Evolutionary conservation across 2,329 filamentous ascomycete genomes (phyloP).

Genomic region (Aspergillus latus): DNA sequence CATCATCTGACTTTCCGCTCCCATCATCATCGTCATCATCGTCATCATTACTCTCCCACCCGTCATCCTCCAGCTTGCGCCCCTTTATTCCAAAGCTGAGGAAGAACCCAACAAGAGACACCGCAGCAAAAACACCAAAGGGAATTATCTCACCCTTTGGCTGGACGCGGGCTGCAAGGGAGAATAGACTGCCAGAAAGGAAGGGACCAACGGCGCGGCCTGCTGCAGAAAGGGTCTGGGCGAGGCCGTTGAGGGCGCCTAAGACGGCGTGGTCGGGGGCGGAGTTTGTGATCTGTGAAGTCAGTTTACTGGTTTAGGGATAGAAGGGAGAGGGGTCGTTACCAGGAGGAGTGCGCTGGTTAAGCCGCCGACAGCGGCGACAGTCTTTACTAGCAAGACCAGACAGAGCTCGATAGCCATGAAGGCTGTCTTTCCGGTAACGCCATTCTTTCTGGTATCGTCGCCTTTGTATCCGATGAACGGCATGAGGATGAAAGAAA

Average conservation of each 20-base stretch:
- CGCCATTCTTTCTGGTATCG: slow-evolving; percentile 50
- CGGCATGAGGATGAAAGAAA: slow-evolving; percentile 84
- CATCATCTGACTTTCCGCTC: slow-evolving; percentile 18
- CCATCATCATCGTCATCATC: slow-evolving; percentile 47
- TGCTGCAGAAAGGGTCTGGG: slow-evolving; percentile 88
- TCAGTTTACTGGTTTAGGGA: neutral
- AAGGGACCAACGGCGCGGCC: slow-evolving; percentile 88
- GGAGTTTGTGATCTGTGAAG: slow-evolving; percentile 79
- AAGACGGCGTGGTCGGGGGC: slow-evolving; percentile 81
- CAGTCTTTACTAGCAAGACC: slow-evolving; percentile 82
- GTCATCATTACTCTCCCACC: slow-evolving; percentile 48
- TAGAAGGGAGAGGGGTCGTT: slow-evolving; percentile 32
- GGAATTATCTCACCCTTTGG: slow-evolving; percentile 82
- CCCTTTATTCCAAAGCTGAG: slow-evolving; percentile 76
- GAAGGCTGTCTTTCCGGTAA: slow-evolving; percentile 65
- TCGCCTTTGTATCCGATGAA: slow-evolving; percentile 78
- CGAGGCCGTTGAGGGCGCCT: slow-evolving; percentile 87
- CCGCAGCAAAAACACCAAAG: slow-evolving; percentile 83
- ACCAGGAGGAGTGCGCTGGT: slow-evolving; percentile 87
- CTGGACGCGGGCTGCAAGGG: slow-evolving; percentile 68
- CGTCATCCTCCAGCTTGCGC: slow-evolving; percentile 58
- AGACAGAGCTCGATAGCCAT: slow-evolving; percentile 78
- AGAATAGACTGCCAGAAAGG: slow-evolving; percentile 82
- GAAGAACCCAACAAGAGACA: slow-evolving; percentile 77
- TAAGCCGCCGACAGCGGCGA: slow-evolving; percentile 83